Evolutionary conservation across 768 basidiomycete species (phyloP), one percentile per base, ranked within the genome.

Genomic region (Mycena olivaceomarginata): DNA sequence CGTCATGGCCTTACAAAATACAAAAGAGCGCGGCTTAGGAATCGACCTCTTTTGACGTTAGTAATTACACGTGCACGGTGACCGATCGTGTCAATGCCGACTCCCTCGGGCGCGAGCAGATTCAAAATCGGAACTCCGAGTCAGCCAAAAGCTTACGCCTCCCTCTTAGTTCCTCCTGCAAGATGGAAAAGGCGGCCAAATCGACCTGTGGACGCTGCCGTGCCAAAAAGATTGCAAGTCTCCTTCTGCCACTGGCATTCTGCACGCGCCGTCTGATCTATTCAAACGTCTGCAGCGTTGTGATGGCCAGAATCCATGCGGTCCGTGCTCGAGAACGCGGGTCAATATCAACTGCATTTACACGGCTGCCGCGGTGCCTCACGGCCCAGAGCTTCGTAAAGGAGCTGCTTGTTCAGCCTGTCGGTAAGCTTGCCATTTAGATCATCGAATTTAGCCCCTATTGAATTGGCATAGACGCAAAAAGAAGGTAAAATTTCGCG

Each of bases 401-500:
- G 78, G 78, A 16, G 75, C 75, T 63, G 78, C 78, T 53, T 79
- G 78, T 63, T 68, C 75, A 6, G 78, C 78, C 16, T 79, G 78
- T 43, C 70, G 78, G 78, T 79, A 57, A 72, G 74, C 25, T 53
- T 40, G 40, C 43, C 46, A 39, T 5, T 16, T 46, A 7, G n/a
- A 22, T 11, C 12, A 13, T 45, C 20, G 18, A 20, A 37, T 59
- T 4, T 57, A 15, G 37, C 40, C 37, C 37, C 59, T 15, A 72
- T 31, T 25, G 12, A 25, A 18, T 37, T 43, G 64, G 5, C 39
- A 31, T 31, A 79, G 78, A 39, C 78, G 78, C 15, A 79, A 79
- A 63, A 79, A 79, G 59, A 79, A 79, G 75, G 78, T 70, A 67
- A 3, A 99, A 13, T 20, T 6, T 40, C 22, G 20, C 11, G 2